Conservation (phyloP, 345 rosid genomes). For the Boechera stricta region DNA sequence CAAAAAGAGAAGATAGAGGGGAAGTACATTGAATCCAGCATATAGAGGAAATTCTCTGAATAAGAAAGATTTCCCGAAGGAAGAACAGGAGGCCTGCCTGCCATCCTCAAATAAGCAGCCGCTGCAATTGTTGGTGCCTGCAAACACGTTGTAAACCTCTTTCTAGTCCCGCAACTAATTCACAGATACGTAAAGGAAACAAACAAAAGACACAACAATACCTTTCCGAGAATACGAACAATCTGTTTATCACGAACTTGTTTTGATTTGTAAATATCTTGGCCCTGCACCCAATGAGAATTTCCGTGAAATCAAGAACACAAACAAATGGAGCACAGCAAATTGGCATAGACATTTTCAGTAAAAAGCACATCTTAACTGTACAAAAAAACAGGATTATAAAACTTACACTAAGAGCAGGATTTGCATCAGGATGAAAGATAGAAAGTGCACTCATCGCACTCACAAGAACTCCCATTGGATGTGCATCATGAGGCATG, state of each 20-base stretch:
- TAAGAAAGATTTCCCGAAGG: conserved; percentile 88
- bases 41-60: conserved; percentile 84
- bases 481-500: conserved; percentile 99
- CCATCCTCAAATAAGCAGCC: conserved; percentile 88
- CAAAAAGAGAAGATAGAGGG: conserved; percentile 6
- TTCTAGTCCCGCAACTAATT: not conserved
- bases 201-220: conserved; percentile 38
- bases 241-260: conserved; percentile 91
- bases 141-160: conserved; percentile 19
- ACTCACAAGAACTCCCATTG: conserved; percentile 95
- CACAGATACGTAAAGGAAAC: conserved; percentile 7
- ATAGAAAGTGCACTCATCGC: conserved; percentile 92
- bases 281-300: conserved; percentile 29
- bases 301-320: conserved; percentile 10
- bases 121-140: conserved; percentile 93
- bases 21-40: conserved; percentile 88
- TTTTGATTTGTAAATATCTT: conserved; percentile 69
- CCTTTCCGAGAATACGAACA: conserved; percentile 92
- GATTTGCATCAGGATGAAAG: conserved; percentile 99
- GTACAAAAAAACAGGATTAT: not conserved
- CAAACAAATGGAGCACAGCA: not conserved
- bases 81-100: conserved; percentile 92
- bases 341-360: not conserved
- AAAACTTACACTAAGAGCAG: conserved; percentile 80
- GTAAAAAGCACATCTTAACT: conserved; percentile 20